phyloP scores from a whole-genome alignment of 345 rosid genomes.

The Passiflora organensis region DNA sequence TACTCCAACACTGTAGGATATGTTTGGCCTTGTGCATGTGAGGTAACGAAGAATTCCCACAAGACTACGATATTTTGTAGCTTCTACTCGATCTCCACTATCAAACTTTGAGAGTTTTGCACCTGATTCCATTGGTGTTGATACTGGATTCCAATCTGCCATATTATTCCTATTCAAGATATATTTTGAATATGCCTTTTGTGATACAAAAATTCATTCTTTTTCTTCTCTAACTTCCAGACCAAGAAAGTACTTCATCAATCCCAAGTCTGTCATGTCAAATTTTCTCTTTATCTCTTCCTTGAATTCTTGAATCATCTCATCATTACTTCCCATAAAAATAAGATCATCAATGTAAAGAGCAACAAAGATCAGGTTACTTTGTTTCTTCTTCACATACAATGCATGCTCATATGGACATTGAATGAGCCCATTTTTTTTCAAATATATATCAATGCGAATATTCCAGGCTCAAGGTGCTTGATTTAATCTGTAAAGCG shows the following conservation, averaged over 20 bases:
- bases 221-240: not conserved
- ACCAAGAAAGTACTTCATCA: not conserved
- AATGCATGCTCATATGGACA: no score
- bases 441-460: no score
- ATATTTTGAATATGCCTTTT: not conserved
- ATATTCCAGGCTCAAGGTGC: no score
- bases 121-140: not conserved
- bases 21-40: constrained; percentile 4
- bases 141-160: no score
- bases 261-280: not conserved
- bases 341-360: not conserved
- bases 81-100: constrained; percentile 3
- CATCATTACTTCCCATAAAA: not conserved
- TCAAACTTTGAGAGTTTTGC: constrained; percentile 13
- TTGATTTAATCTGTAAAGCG: no score
- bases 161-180: not conserved
- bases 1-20: not conserved
- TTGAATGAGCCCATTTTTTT: no score
- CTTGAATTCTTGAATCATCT: not conserved
- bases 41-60: constrained; percentile 1
- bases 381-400: no score
- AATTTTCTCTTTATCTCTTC: not conserved
- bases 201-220: constrained; percentile 1
- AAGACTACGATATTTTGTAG: not conserved
- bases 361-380: not conserved